Conservation (phyloP, 1,284 basidiomycete genomes). For the Agroathelia rolfsii region DNA sequence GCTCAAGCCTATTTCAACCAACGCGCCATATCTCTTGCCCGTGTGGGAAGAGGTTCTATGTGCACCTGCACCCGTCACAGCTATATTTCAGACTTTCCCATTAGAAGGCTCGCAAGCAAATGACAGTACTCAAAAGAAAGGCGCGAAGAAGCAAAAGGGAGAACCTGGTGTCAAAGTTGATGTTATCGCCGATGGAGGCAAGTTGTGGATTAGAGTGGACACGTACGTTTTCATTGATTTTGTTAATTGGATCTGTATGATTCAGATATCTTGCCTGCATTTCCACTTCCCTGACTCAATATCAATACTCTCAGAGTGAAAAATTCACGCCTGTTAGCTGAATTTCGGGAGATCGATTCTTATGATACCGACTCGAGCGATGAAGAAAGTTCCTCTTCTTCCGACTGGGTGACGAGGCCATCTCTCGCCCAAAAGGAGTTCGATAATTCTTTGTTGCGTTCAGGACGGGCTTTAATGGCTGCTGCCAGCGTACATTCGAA, state of each 20-base stretch:
- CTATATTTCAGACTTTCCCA: constrained; percentile 41
- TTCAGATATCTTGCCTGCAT: not conserved
- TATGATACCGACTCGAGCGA: constrained; percentile 62
- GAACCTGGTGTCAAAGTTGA: constrained; percentile 62
- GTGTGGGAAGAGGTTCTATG: constrained; percentile 69
- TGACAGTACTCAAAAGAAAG: not conserved
- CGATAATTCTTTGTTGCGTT: constrained; percentile 62
- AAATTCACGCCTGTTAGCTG: constrained; percentile 62
- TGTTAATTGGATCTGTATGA: constrained; percentile 1
- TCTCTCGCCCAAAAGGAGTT: constrained; percentile 40
- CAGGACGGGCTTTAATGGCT: constrained; percentile 49
- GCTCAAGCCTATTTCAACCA: constrained; percentile 49
- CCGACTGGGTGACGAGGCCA: constrained; percentile 33
- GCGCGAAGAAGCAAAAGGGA: constrained; percentile 6
- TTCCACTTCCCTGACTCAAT: not conserved
- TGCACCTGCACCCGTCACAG: constrained; percentile 45
- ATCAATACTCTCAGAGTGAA: constrained; percentile 43
- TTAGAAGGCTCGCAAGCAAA: constrained; percentile 7
- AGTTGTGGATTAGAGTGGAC: constrained; percentile 73
- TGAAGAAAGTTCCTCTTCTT: constrained; percentile 25
- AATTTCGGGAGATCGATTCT: constrained; percentile 75
- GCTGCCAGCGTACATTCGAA: too few species aligned
- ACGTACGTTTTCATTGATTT: constrained; percentile 45
- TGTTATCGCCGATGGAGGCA: constrained; percentile 64
- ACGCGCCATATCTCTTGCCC: constrained; percentile 65